phyloP scores from a whole-genome alignment of 768 basidiomycete species.

The Russula olivacea region DNA sequence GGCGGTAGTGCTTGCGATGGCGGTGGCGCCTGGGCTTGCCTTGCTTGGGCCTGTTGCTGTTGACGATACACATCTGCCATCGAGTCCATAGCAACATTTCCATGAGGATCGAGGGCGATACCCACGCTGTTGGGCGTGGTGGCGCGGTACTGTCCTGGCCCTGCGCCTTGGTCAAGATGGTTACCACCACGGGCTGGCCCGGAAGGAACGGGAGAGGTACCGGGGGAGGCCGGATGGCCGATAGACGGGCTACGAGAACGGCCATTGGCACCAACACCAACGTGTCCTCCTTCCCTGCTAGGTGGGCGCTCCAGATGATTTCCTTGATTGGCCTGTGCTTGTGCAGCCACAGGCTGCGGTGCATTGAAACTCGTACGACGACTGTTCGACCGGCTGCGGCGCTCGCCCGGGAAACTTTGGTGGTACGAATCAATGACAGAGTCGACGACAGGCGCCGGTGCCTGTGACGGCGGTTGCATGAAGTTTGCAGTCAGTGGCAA shows the following conservation, averaged over 20 bases:
- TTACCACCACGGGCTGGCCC: slow-evolving; percentile 18
- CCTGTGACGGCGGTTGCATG: slow-evolving; percentile 52
- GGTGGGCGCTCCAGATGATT: slow-evolving; percentile 41
- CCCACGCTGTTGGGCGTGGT: slow-evolving; percentile 76
- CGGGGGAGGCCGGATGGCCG: slow-evolving; percentile 37
- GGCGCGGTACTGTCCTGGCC: slow-evolving; percentile 41
- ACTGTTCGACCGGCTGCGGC: slow-evolving; percentile 42
- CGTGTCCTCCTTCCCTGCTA: slow-evolving; percentile 66
- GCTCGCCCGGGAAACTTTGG: slow-evolving; percentile 85
- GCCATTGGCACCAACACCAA: slow-evolving; percentile 77
- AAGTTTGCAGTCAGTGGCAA: slow-evolving; percentile 66
- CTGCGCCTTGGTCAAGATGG: slow-evolving; percentile 15
- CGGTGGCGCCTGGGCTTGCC: slow-evolving; percentile 30
- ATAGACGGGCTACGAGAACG: slow-evolving; percentile 55
- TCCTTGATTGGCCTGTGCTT: slow-evolving; percentile 23
- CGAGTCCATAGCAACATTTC: slow-evolving; percentile 73
- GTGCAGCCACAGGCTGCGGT: slow-evolving; percentile 27
- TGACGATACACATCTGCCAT: slow-evolving; percentile 50
- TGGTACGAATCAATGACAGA: slow-evolving; percentile 73
- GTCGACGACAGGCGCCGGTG: slow-evolving; percentile 51
- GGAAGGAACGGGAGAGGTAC: slow-evolving; percentile 45
- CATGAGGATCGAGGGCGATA: slow-evolving; percentile 74
- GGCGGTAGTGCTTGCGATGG: slow-evolving; percentile 37
- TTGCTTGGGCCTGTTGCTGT: slow-evolving; percentile 28
- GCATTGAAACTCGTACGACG: slow-evolving; percentile 32